Base-by-base conservation (phyloP, 305 asterid genomes). In the Salvia sclarea region DNA sequence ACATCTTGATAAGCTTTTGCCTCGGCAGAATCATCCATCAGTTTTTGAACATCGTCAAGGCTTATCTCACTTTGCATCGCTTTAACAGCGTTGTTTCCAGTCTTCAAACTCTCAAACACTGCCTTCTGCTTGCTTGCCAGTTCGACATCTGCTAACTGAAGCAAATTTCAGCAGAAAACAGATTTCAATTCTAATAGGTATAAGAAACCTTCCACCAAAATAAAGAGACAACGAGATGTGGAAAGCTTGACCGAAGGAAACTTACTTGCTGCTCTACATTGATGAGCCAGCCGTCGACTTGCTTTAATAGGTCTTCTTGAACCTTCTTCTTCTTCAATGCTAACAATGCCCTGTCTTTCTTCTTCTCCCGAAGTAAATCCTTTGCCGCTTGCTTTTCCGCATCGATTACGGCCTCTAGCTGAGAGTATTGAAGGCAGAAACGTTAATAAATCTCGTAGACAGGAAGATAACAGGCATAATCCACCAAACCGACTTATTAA, bases 1-100 rank as follows among this genome's bases (percentile, higher is more conserved):
- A 91, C 98, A 58, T 94, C 96, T 83, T 89, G 97, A 77, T 89
- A 91, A 75, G 98, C 98, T 83, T 90, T 93, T 2, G 98, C 97
- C 79, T 93, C 98, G 3, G 84, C 96, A 59, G 97, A 77, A 77
- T 93, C 98, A 72, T 93, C 98, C 92, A 90, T 87, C 65, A 93
- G 80, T 73, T 90, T 93, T 83, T 90, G 98, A 74, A 93, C 97
- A 73, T 93, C 98, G 38, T 93, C 96, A 17, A 93, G 76, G 64
- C 80, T 90, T 73, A 90, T 77, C 79, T 93, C 97, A 72, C 89
- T 82, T 79, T 91, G 97, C 60, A 93, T 85, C 44, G 97, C 96
- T 82, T 87, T 84, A 52, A 93, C 92, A 20, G 97, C 96, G 74
- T 72, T 89, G 58, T 82, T 91, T 80, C 99, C 97, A 3, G 90